Conservation (phyloP, 2,329 filamentous ascomycete genomes). For the Neofusicoccum parvum region DNA sequence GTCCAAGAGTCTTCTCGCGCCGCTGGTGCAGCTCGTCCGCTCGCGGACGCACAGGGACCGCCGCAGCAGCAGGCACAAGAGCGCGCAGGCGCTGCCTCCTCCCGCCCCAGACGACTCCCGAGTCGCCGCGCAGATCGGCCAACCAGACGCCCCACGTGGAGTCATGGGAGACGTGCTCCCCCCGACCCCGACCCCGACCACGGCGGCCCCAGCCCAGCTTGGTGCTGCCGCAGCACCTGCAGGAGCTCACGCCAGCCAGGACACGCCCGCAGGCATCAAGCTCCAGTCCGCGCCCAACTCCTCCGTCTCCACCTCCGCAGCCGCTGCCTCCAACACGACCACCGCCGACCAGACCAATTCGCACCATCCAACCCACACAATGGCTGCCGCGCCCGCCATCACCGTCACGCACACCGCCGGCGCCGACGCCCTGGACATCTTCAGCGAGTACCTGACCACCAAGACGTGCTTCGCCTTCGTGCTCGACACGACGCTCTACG, state of each 20-base stretch:
- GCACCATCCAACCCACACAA: not conserved
- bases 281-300: not conserved
- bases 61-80: not conserved
- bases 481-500: slow-evolving; percentile 19
- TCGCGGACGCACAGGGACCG: not conserved
- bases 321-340: not conserved
- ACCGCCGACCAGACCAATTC: not conserved
- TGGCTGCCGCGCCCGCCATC: slow-evolving; percentile 1
- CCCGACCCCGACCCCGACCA: not conserved
- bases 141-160: slow-evolving; percentile 19
- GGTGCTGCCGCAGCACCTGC: not conserved
- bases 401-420: slow-evolving; percentile 5
- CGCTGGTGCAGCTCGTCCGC: not conserved
- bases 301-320: not conserved
- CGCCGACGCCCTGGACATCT: not conserved
- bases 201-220: not conserved
- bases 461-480: slow-evolving; percentile 20
- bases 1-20: not conserved
- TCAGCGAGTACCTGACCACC: slow-evolving; percentile 12
- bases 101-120: not conserved
- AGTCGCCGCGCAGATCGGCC: slow-evolving; percentile 1
- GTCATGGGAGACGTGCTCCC: slow-evolving; percentile 19
- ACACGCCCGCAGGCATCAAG: not conserved
- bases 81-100: not conserved
- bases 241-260: not conserved